Evolutionary conservation across 257 asterid genomes (phyloP).

Genomic region (Capsicum chinense): DNA sequence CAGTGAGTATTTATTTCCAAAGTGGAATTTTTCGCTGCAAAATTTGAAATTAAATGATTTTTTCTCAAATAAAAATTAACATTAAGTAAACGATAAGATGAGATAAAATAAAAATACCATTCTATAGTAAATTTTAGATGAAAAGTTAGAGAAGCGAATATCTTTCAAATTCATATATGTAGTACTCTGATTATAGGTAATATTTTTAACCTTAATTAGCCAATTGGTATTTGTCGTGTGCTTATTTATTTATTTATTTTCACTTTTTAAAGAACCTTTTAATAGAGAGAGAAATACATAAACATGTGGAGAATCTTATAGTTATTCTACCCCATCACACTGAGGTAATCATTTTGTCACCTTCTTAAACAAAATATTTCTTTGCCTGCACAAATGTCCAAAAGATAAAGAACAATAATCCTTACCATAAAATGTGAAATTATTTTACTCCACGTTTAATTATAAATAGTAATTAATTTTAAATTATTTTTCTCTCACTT

Average conservation of each 20-base stretch:
- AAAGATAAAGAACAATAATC: background rate
- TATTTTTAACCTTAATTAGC: background rate
- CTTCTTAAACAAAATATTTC: background rate
- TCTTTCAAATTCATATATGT: background rate
- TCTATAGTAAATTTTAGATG: background rate
- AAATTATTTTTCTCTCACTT: background rate
- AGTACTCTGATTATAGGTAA: background rate
- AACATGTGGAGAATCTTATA: background rate
- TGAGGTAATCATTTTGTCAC: slow-evolving; percentile 26
- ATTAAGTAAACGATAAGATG: background rate
- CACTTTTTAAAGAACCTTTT: background rate
- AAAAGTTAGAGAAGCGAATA: background rate
- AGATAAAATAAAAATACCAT: background rate
- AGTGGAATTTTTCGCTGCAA: no score
- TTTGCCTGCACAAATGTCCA: background rate
- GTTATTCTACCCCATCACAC: background rate
- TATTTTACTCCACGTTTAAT: background rate
- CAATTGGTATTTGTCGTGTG: slow-evolving; percentile 2
- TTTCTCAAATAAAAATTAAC: background rate
- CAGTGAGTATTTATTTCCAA: no score
- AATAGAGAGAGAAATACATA: background rate
- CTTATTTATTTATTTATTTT: background rate
- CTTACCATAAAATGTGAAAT: background rate
- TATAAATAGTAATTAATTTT: background rate
- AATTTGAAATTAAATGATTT: background rate